These are phyloP conservation scores for Tothia fuscella DNA, from an alignment of 2,329 filamentous ascomycete genomes.

Conservation along the genomic window DNA sequence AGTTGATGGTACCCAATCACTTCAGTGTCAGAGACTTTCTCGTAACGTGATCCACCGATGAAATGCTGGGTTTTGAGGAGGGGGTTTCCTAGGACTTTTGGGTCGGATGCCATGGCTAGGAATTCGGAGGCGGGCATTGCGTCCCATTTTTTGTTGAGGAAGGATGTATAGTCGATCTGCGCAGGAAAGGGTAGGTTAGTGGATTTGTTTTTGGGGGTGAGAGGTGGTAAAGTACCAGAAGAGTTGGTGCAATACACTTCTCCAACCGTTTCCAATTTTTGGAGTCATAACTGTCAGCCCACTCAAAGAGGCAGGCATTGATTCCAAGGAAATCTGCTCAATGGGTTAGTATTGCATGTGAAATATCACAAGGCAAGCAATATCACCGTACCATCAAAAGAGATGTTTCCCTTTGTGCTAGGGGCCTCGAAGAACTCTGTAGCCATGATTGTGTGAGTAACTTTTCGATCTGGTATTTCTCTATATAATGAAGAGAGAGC, in stretches of 20 bases:
- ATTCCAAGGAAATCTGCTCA: constrained; percentile 38
- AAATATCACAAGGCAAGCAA: constrained; percentile 7
- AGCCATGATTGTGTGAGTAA: background rate
- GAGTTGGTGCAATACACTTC: constrained; percentile 50
- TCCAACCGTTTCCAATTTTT: constrained; percentile 51
- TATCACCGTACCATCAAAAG: constrained; percentile 14
- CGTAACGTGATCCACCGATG: constrained; percentile 41
- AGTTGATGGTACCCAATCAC: constrained; percentile 45
- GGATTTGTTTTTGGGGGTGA: constrained; percentile 12
- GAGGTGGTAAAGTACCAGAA: constrained; percentile 28
- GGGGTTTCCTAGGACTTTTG: constrained; percentile 41
- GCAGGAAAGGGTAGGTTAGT: constrained; percentile 10
- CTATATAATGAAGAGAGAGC: no score
- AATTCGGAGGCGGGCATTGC: constrained; percentile 44
- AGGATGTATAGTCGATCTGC: constrained; percentile 56
- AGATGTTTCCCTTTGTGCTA: constrained; percentile 15
- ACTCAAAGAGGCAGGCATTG: constrained; percentile 43
- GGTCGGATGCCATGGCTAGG: constrained; percentile 39
- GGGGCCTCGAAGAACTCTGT: no score
- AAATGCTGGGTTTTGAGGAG: constrained; percentile 46
- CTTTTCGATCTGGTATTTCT: no score
- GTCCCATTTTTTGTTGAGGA: constrained; percentile 44
- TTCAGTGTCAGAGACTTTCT: constrained; percentile 35
- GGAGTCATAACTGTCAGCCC: constrained; percentile 54
- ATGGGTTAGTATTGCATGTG: constrained; percentile 6